Evolutionary conservation across 2,329 filamentous ascomycete species (phyloP).

Genomic region (Colletotrichum tanaceti): DNA sequence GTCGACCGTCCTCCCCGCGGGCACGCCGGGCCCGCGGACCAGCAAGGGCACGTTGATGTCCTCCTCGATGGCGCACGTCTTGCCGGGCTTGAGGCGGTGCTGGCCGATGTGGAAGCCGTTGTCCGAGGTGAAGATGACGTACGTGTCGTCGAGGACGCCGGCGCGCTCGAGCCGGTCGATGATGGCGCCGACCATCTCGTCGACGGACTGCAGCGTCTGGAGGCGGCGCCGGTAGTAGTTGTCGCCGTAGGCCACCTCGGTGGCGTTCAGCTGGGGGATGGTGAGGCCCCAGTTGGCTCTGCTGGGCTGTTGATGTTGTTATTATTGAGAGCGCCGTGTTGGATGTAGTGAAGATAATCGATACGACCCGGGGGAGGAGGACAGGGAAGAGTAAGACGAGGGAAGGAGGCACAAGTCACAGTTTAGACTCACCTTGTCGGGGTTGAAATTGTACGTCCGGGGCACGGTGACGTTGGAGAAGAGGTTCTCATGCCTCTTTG

Average conservation of each 20-base stretch:
- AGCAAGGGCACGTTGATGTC: slow-evolving; percentile 70
- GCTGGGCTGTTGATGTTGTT: slow-evolving; percentile 45
- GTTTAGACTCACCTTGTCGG: slow-evolving; percentile 57
- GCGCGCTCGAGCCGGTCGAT: slow-evolving; percentile 57
- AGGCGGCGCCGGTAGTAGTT: slow-evolving; percentile 64
- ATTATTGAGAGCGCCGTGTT: neutral
- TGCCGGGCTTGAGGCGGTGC: slow-evolving; percentile 68
- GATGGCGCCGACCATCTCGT: slow-evolving; percentile 64
- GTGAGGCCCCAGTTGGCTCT: slow-evolving; percentile 60
- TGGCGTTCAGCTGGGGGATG: slow-evolving; percentile 55
- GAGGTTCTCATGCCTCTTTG: slow-evolving; percentile 70
- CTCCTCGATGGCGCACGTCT: slow-evolving; percentile 68
- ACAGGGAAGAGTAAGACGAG: too few relatives aligned
- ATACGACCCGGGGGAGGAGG: too few relatives aligned
- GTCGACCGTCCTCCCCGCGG: slow-evolving; percentile 52
- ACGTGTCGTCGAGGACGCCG: slow-evolving; percentile 71
- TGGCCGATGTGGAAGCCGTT: slow-evolving; percentile 72
- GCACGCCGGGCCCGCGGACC: slow-evolving; percentile 66
- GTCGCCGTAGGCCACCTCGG: slow-evolving; percentile 60
- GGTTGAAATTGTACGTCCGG: slow-evolving; percentile 74
- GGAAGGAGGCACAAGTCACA: slow-evolving; percentile 31
- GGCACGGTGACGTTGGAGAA: slow-evolving; percentile 71
- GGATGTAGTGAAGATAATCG: too few relatives aligned
- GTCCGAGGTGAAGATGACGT: slow-evolving; percentile 69
- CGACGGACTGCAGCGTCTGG: slow-evolving; percentile 64